Evolutionary conservation across 345 rosid species (phyloP).

Genomic region (Eucalyptus regnans): DNA sequence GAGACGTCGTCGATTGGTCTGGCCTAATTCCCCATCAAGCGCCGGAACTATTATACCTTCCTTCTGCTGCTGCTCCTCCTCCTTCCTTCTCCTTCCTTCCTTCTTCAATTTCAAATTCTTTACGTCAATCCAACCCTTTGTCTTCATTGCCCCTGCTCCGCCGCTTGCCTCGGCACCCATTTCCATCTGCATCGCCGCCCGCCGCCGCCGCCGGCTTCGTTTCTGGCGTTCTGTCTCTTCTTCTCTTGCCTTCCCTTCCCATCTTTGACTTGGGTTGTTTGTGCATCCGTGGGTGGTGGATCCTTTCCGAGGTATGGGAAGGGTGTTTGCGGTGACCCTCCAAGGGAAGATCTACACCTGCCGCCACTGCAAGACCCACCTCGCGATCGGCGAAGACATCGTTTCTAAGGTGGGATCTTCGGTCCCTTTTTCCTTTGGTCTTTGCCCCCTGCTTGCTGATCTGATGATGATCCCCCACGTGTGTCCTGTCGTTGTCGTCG

Average conservation of each 20-base stretch:
- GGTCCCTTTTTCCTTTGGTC: not conserved
- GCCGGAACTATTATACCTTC: not conserved
- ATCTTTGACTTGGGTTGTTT: not conserved
- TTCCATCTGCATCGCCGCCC: not conserved
- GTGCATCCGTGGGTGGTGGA: not conserved
- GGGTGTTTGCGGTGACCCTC: conserved; percentile 73
- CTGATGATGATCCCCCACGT: not conserved
- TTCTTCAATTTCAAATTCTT: not conserved
- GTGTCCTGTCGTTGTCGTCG: not conserved
- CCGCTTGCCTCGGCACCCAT: not conserved
- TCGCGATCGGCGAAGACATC: conserved; percentile 68
- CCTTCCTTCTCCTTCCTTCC: not conserved
- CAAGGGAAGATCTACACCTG: conserved; percentile 93
- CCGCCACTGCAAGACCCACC: conserved; percentile 89
- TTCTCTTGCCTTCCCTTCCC: not conserved
- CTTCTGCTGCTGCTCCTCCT: not conserved
- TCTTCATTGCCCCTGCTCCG: not conserved
- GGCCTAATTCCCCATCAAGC: too few relatives aligned
- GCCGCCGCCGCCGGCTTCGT: not conserved
- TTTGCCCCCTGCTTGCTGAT: not conserved
- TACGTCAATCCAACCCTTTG: not conserved
- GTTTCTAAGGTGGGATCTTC: conserved; percentile 60
- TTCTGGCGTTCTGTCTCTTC: not conserved
- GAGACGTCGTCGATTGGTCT: too few relatives aligned
- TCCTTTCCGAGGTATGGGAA: conserved; percentile 54